These are phyloP conservation scores for Pneumocystis sp. DNA, from an alignment of 1,139 yeast genomes.

Conservation along the genomic window DNA sequence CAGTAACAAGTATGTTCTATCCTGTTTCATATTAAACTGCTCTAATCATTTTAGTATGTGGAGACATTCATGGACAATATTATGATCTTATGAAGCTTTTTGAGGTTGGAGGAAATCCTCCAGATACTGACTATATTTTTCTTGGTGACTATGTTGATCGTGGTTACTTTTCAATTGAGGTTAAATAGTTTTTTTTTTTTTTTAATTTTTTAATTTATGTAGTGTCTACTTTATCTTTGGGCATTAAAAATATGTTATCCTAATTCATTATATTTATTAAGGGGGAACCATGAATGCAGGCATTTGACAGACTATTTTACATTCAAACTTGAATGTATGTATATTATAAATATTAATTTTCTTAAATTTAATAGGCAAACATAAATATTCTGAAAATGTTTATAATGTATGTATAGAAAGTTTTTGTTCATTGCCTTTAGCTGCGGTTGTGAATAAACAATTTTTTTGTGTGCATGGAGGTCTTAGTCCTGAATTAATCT, in stretches of 20 bases:
- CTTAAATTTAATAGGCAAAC: slow-evolving; percentile 25
- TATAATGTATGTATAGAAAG: slow-evolving; percentile 67
- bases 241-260: slow-evolving; percentile 70
- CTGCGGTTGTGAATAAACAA: slow-evolving; percentile 88
- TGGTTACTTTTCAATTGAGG: slow-evolving; percentile 78
- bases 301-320: slow-evolving; percentile 92
- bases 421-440: slow-evolving; percentile 79
- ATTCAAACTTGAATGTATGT: slow-evolving; percentile 63
- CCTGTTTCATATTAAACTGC: background rate
- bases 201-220: background rate
- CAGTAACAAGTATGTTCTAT: slow-evolving; percentile 44
- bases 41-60: slow-evolving; percentile 37
- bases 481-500: slow-evolving; percentile 68
- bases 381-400: slow-evolving; percentile 55
- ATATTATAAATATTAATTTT: slow-evolving; percentile 8
- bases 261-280: slow-evolving; percentile 57
- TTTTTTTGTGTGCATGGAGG: slow-evolving; percentile 97
- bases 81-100: slow-evolving; percentile 80
- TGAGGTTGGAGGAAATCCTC: slow-evolving; percentile 88
- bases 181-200: background rate
- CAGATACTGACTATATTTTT: slow-evolving; percentile 57
- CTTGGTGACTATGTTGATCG: slow-evolving; percentile 94
- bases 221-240: slow-evolving; percentile 62
- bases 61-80: slow-evolving; percentile 92
- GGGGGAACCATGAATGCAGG: slow-evolving; percentile 93